Base-by-base conservation (phyloP, 306 rosid species). In the Quercus ilex region DNA sequence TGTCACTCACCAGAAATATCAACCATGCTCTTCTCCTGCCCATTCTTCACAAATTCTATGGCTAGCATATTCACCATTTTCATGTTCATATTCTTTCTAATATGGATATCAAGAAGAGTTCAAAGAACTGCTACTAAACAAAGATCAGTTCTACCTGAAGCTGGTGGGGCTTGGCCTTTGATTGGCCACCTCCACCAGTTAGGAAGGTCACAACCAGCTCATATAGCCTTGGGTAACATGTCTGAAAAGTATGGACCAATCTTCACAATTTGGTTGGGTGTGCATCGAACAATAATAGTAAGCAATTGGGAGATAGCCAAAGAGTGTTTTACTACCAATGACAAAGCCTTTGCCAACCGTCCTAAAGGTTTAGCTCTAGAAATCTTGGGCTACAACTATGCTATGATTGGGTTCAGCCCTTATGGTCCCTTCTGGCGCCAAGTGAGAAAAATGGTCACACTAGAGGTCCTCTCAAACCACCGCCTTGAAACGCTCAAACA, bases 191-290 rank as follows among this genome's bases (percentile, higher is more conserved):
- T 43, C 51, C 7, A 33, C 13, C 51, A 1, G 13, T 9, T 43
- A 10, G 51, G 51, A 43, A 2, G 13, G 12, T 7, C 13, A 5
- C 30, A 73, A 25, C 79, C 75, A 1, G 55, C 86, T 19, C 87
- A 79, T 46, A 52, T 7, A 12, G 43, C 73, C 14, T 69, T 83
- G 35, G 87, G 84, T 60, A 62, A 25, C 33, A 51, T 83, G 80
- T 78, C 87, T 4, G 86, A 90, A 58, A 81, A 72, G 25, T 70
- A 81, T 23, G 94, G 92, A 11, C 85, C 92, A 2, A 76, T 90
- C 5, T 90, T 84, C 71, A 30, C 72, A 35, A 71, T 90, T 26
- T 10, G 76, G 31, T 19, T 90, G 0, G 94, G 94, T 0, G 60
- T 71, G 0, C 87, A 85, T 18, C 69, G 60, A 46, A 83, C 85